Evolutionary conservation across 2,329 filamentous ascomycete genomes (phyloP).

Genomic region (Fusarium guadeloupense): DNA sequence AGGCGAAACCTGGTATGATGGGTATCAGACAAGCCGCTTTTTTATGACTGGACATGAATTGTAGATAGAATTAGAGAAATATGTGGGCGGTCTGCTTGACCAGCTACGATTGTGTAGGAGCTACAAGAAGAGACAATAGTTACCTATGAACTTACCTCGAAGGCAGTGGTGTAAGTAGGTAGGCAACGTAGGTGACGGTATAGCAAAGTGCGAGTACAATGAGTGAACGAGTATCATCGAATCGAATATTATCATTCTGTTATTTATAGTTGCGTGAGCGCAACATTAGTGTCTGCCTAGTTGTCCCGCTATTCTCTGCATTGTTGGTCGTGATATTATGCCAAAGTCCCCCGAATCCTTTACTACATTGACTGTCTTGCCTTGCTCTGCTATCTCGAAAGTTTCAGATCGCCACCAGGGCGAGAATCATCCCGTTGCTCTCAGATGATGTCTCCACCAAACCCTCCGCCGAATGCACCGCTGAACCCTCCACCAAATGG

Average conservation of each 20-base stretch:
- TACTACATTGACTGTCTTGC: not conserved
- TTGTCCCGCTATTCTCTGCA: conserved; percentile 1
- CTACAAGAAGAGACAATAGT: too few species aligned
- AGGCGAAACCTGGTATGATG: not conserved
- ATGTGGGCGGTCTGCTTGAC: conserved; percentile 6
- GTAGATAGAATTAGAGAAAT: conserved; percentile 38
- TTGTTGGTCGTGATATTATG: not conserved
- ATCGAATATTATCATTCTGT: conserved; percentile 18
- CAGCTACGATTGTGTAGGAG: too few species aligned
- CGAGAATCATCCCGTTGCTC: not conserved
- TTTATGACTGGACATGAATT: conserved; percentile 36
- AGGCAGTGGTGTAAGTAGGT: too few species aligned
- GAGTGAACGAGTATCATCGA: not conserved
- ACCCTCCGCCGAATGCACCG: conserved; percentile 47
- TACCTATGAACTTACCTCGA: too few species aligned
- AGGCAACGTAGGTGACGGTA: too few species aligned
- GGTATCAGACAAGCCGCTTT: conserved; percentile 4
- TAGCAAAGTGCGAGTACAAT: too few species aligned
- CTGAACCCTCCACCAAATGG: conserved; percentile 53
- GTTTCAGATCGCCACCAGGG: not conserved
- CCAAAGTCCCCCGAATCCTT: not conserved
- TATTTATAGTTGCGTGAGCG: conserved; percentile 14
- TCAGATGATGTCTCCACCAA: conserved; percentile 44
- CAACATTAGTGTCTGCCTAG: conserved; percentile 1
- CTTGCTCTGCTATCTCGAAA: not conserved